These are phyloP conservation scores for Punica granatum DNA, from an alignment of 345 rosid species.

Conservation along the genomic window DNA sequence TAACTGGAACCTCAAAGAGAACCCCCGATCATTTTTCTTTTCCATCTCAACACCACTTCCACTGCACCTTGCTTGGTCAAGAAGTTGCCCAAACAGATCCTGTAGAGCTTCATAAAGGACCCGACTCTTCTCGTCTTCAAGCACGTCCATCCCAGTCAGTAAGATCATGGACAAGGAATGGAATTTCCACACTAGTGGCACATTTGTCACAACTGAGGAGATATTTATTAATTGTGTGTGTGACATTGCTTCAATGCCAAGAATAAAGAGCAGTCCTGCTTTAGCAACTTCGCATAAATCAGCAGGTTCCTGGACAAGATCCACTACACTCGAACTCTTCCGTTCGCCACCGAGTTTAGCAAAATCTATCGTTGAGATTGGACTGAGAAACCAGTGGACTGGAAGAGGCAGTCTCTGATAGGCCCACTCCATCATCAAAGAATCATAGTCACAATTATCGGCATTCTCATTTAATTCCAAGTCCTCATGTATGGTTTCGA, in stretches of 20 bases:
- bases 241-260: conserved; percentile 67
- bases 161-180: conserved; percentile 70
- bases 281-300: conserved; percentile 48
- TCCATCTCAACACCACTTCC: conserved; percentile 14
- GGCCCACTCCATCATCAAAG: conserved; percentile 58
- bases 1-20: conserved; percentile 51
- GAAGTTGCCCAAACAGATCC: conserved; percentile 55
- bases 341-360: conserved; percentile 25
- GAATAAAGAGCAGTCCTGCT: conserved; percentile 71
- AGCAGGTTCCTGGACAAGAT: conserved; percentile 20
- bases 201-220: conserved; percentile 41
- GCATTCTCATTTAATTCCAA: conserved; percentile 33
- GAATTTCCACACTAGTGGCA: conserved; percentile 75
- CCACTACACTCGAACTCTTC: conserved; percentile 15
- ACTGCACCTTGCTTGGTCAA: conserved; percentile 37
- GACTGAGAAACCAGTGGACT: conserved; percentile 85
- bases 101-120: conserved; percentile 60
- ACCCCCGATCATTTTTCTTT: conserved; percentile 18
- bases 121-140: conserved; percentile 62
- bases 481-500: conserved; percentile 78
- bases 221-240: conserved; percentile 22
- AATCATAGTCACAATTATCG: conserved; percentile 21
- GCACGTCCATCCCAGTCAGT: conserved; percentile 64
- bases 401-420: conserved; percentile 85
- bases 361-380: conserved; percentile 43